phyloP scores from a whole-genome alignment of 2,329 filamentous ascomycete genomes.

The Aspergillus latus region DNA sequence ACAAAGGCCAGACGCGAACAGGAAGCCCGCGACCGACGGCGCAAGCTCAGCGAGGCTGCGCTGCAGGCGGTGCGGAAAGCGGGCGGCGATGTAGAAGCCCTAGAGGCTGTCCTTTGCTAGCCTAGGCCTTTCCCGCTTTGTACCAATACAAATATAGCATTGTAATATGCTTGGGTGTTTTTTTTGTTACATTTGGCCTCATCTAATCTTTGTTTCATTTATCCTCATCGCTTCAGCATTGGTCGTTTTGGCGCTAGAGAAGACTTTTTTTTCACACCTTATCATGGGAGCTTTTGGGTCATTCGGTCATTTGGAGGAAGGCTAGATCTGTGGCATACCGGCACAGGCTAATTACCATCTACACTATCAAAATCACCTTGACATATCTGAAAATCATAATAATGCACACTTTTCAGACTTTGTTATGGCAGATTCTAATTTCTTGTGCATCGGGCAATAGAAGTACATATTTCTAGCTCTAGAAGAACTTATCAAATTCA shows the following conservation, averaged over 20 bases:
- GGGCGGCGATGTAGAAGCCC: constrained; percentile 47
- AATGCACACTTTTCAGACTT: no score
- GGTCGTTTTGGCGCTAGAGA: constrained; percentile 26
- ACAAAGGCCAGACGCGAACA: constrained; percentile 91
- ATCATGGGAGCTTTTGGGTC: not conserved
- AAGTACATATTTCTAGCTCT: no score
- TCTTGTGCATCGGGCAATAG: no score
- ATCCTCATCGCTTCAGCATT: constrained; percentile 27
- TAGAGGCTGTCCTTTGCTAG: constrained; percentile 43
- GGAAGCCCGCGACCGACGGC: constrained; percentile 75
- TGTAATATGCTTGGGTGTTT: constrained; percentile 14
- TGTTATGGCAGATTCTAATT: no score
- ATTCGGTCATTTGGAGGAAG: constrained; percentile 3
- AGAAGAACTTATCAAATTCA: no score
- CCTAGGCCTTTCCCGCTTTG: constrained; percentile 3
- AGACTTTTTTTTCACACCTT: not conserved
- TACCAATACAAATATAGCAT: constrained; percentile 14
- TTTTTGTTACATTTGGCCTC: constrained; percentile 12
- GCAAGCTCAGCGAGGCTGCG: constrained; percentile 45
- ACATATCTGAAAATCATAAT: not conserved
- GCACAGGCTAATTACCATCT: constrained; percentile 3
- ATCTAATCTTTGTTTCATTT: constrained; percentile 13
- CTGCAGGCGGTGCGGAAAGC: constrained; percentile 46
- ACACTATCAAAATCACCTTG: not conserved
- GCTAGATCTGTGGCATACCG: constrained; percentile 11